Percentiles rank a stretch among this genome's conserved stretches.
These are phyloP conservation scores for Geosmithia flava DNA, from an alignment of 2,329 filamentous ascomycete species.

Conservation along the genomic window DNA sequence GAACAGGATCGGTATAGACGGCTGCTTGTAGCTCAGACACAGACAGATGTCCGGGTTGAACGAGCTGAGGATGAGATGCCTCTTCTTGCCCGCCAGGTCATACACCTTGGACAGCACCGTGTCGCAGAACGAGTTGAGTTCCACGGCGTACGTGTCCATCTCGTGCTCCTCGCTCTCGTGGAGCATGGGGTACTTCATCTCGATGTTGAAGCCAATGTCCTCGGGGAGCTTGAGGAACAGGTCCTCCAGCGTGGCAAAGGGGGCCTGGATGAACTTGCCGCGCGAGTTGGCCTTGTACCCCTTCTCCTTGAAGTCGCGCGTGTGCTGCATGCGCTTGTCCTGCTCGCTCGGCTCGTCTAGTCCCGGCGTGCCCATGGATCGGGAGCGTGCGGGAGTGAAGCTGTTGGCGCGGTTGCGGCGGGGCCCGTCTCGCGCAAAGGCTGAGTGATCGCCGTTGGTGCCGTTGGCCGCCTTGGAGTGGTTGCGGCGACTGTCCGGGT, in stretches of 20 bases:
- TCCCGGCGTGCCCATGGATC: conserved; percentile 40
- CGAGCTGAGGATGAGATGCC: conserved; percentile 94
- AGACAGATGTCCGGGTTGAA: conserved; percentile 98
- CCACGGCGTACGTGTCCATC: conserved; percentile 92
- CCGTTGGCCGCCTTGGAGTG: too few relatives aligned
- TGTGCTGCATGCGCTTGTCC: conserved; percentile 92
- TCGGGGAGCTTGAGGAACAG: conserved; percentile 78
- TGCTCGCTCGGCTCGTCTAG: conserved; percentile 22
- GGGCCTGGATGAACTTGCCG: conserved; percentile 88
- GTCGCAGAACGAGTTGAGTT: conserved; percentile 93
- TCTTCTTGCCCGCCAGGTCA: conserved; percentile 55
- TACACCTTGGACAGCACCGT: conserved; percentile 86
- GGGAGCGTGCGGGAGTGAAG: conserved; percentile 33
- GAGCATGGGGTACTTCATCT: conserved; percentile 98
- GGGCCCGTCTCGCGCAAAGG: too few relatives aligned
- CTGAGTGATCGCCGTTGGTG: too few relatives aligned
- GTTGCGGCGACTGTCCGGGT: conserved; percentile 33
- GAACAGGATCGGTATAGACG: conserved; percentile 90
- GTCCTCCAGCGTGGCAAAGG: conserved; percentile 90
- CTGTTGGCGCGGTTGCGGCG: conserved; percentile 21
- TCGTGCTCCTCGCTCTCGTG: conserved; percentile 90
- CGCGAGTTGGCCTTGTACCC: conserved; percentile 94
- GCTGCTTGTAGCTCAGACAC: conserved; percentile 90
- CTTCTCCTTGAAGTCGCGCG: conserved; percentile 84
- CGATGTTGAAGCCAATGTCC: conserved; percentile 89